A percentile compares a stretch with the other conserved stretches of the same genome.
These are phyloP conservation scores for Cyberlindnera maritima DNA, from an alignment of 805 yeast genomes.

Conservation along the genomic window DNA sequence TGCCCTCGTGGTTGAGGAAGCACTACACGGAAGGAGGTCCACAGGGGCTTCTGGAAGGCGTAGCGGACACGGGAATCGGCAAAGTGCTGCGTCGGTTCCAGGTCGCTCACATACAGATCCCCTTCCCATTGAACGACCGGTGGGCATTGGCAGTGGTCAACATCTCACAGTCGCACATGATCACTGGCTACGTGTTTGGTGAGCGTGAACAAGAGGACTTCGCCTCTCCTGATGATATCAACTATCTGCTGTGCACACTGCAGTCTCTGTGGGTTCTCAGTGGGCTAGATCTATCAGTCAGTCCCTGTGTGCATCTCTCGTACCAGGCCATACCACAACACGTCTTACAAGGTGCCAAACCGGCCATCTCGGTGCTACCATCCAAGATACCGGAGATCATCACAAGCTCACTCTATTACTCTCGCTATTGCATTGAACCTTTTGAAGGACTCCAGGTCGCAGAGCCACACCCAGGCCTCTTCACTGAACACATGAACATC, in stretches of 20 bases:
- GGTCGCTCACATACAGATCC: background rate
- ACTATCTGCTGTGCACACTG: background rate
- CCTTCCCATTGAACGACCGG: background rate
- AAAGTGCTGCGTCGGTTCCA: constrained; percentile 1
- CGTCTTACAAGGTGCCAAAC: background rate
- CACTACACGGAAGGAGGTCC: background rate
- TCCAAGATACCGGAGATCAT: background rate
- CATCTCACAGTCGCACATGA: background rate
- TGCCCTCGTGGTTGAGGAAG: background rate
- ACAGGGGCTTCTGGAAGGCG: background rate
- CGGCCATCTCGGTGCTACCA: background rate
- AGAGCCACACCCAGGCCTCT: background rate
- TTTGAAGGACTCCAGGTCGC: constrained; percentile 1
- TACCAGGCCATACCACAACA: background rate
- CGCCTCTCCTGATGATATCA: background rate
- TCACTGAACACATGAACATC: background rate
- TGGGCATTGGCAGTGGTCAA: constrained; percentile 1
- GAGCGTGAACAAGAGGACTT: background rate
- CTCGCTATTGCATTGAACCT: background rate
- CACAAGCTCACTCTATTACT: background rate
- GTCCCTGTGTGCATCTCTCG: background rate
- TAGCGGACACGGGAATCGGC: background rate
- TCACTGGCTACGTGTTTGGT: constrained; percentile 1
- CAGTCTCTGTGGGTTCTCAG: constrained; percentile 1
- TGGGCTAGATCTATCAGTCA: background rate